These are phyloP conservation scores for Cyclocybe aegerita DNA, from an alignment of 768 basidiomycete genomes.

Conservation along the genomic window DNA sequence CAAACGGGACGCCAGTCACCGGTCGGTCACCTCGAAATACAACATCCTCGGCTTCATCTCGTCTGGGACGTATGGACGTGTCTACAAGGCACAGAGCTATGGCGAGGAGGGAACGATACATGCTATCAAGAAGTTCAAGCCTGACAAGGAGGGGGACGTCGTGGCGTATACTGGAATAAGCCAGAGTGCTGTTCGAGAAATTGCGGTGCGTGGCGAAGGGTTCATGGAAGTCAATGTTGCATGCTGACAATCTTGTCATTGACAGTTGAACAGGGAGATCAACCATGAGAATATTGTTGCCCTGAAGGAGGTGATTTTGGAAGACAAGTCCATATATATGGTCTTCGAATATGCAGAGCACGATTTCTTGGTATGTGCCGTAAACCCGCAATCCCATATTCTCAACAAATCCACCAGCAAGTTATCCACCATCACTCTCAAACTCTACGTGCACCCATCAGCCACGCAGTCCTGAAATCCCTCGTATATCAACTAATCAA, in stretches of 20 bases:
- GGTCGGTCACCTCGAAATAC: constrained; percentile 79
- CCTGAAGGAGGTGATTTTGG: constrained; percentile 91
- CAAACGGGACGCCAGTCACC: constrained; percentile 69
- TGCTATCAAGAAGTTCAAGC: constrained; percentile 99
- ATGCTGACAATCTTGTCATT: not conserved
- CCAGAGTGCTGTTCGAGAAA: constrained; percentile 96
- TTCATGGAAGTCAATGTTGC: not conserved
- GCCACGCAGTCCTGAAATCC: constrained; percentile 82
- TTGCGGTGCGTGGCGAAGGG: constrained; percentile 62
- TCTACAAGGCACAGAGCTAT: constrained; percentile 90
- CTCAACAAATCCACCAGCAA: constrained; percentile 57
- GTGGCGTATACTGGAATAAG: constrained; percentile 96
- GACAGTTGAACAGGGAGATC: constrained; percentile 85
- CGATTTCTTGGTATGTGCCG: constrained; percentile 83
- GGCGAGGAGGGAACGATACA: constrained; percentile 72
- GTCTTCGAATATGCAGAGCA: constrained; percentile 99
- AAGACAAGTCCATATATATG: constrained; percentile 99
- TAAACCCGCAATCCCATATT: not conserved
- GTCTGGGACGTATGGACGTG: constrained; percentile 97
- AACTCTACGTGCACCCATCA: constrained; percentile 75
- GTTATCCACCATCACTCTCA: constrained; percentile 98
- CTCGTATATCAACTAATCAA: constrained; percentile 93
- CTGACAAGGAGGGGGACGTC: constrained; percentile 98
- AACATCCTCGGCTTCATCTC: constrained; percentile 96
- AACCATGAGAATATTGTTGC: constrained; percentile 89